Percentiles rank a stretch among this genome's conserved stretches.
These are phyloP conservation scores for Gomphus bonarii DNA, from an alignment of 1,284 basidiomycete genomes.

Conservation along the genomic window DNA sequence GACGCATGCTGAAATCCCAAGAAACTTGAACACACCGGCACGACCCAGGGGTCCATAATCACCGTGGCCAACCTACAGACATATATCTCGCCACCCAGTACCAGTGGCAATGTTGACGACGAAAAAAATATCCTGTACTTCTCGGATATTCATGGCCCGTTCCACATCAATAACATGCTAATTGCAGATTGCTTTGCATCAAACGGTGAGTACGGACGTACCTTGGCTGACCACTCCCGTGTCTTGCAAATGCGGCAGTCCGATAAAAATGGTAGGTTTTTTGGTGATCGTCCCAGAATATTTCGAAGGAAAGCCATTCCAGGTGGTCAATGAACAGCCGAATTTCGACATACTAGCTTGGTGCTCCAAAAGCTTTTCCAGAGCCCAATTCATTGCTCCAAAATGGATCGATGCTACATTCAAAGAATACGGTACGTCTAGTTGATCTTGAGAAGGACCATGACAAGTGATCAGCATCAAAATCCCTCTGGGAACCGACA, in stretches of 20 bases:
- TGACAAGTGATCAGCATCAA: neutral
- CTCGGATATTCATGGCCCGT: constrained; percentile 36
- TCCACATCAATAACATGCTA: constrained; percentile 39
- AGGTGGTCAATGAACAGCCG: constrained; percentile 25
- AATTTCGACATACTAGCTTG: constrained; percentile 33
- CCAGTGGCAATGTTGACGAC: constrained; percentile 12
- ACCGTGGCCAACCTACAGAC: neutral
- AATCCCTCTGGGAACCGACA: neutral
- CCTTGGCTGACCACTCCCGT: neutral
- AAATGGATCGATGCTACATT: constrained; percentile 40
- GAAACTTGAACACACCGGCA: constrained; percentile 39
- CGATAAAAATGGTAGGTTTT: constrained; percentile 39
- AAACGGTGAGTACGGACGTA: constrained; percentile 24
- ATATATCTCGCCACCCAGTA: constrained; percentile 29
- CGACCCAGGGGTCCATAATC: constrained; percentile 28
- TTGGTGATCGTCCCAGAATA: constrained; percentile 44
- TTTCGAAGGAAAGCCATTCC: constrained; percentile 42
- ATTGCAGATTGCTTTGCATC: constrained; percentile 42
- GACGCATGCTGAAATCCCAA: constrained; percentile 30
- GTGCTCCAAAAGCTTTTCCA: constrained; percentile 25
- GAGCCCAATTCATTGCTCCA: constrained; percentile 29
- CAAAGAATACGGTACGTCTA: constrained; percentile 29
- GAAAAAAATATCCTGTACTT: constrained; percentile 37
- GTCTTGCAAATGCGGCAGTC: too few relatives aligned
- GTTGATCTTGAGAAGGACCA: neutral